Evolutionary conservation across 441 rosid species (phyloP), one percentile per base, ranked within the genome.

Genomic region (Euphorbia celastroides): DNA sequence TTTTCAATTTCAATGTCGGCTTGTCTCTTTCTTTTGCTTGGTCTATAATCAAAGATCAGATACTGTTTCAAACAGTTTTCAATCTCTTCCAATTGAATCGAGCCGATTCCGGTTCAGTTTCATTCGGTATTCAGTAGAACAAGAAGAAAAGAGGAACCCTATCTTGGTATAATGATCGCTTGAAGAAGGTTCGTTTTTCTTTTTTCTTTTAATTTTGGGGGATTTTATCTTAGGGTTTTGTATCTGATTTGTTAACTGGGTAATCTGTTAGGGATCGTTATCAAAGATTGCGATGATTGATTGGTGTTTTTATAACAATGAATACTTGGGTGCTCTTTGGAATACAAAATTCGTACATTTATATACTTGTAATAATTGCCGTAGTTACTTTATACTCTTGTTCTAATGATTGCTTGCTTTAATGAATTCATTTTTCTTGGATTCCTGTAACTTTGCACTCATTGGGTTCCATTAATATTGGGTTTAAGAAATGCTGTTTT

Each of bases 321-420:
- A 42, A 52, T 58, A 17, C 22, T 65, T 38, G 5, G 3, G 28
- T 11, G 13, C 62, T 28, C 42, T 54, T 8, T 30, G 56, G 5
- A 56, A 42, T 50, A 46, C 20, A 26, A 41, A 57, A 56, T 50
- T 62, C 27, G 26, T 7, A 14, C 41, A 61, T 41, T 8, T 22
- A 27, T 57, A 34, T 28, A 13, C 8, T 58, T 8, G 70, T 68
- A 55, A 71, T 55, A 64, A 51, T 70, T 14, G 51, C n/a, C 3
- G 28, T 10, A 12, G 22, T 50, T 67, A 52, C 67, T 67, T 68
- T 60, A 57, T 64, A 50, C 76, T 72, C 32, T 42, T 66, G 70
- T 67, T 75, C 54, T 74, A 50, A 66, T 65, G 14, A 68, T 74
- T 74, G 75, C 71, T 67, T 64, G 17, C 64, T 59, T 36, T 70